These are phyloP conservation scores for Pichia nanzhaoensis DNA, from an alignment of 805 yeast species.

Conservation along the genomic window DNA sequence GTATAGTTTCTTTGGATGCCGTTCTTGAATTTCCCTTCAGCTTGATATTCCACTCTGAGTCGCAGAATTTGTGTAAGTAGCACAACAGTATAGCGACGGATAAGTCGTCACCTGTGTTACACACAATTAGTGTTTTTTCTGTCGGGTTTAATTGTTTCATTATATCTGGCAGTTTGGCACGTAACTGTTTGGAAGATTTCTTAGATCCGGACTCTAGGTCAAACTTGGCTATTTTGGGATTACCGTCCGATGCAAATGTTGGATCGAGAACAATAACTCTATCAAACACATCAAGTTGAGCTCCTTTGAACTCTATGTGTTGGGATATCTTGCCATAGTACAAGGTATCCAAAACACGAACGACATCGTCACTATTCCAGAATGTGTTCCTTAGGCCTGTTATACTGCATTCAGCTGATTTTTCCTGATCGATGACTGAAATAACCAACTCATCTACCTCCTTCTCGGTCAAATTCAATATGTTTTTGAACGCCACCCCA, in stretches of 20 bases:
- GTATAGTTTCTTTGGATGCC: conserved; percentile 21
- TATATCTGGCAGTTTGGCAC: conserved; percentile 42
- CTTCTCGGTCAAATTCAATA: conserved; percentile 22
- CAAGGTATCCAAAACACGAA: conserved; percentile 14
- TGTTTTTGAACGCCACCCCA: conserved; percentile 19
- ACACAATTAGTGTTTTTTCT: conserved; percentile 38
- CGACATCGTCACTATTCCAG: conserved; percentile 1
- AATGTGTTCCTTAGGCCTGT: background rate
- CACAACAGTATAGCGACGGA: conserved; percentile 55
- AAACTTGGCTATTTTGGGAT: conserved; percentile 20
- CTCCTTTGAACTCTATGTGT: background rate
- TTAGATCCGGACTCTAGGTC: conserved; percentile 35
- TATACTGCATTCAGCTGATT: background rate
- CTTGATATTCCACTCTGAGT: conserved; percentile 22
- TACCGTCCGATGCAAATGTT: conserved; percentile 2
- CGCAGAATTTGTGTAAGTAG: conserved; percentile 36
- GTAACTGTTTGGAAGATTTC: conserved; percentile 58
- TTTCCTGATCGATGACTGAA: background rate
- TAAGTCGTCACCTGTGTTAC: conserved; percentile 62
- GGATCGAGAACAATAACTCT: conserved; percentile 19
- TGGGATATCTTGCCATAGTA: conserved; percentile 21
- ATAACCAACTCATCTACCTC: conserved; percentile 21
- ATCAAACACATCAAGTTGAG: conserved; percentile 20
- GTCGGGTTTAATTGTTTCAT: conserved; percentile 22
- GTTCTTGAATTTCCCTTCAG: conserved; percentile 19